Conservation (phyloP, 2,329 filamentous ascomycete species). For the Colletotrichum caudatum region DNA sequence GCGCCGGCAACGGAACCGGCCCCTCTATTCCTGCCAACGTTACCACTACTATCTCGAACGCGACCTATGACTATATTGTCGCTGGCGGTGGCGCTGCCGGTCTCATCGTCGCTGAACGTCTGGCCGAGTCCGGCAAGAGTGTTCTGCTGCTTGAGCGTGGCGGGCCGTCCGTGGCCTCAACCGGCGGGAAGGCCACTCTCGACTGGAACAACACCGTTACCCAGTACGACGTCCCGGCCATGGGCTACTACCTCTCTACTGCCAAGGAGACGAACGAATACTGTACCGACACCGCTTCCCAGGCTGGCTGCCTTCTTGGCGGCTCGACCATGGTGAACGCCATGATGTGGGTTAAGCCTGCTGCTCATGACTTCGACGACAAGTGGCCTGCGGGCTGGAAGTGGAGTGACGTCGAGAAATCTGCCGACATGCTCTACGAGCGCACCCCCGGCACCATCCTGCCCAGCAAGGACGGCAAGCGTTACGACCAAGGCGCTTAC, state of each 20-base stretch:
- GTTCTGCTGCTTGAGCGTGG: constrained; percentile 42
- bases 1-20: constrained; percentile 30
- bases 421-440: constrained; percentile 43
- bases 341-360: constrained; percentile 46
- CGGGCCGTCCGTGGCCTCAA: constrained; percentile 32
- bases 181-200: constrained; percentile 42
- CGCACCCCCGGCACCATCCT: constrained; percentile 42
- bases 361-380: constrained; percentile 41
- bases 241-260: constrained; percentile 40
- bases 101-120: constrained; percentile 39
- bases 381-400: constrained; percentile 43
- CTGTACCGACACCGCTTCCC: constrained; percentile 47
- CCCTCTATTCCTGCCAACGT: constrained; percentile 31
- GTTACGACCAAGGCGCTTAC: constrained; percentile 43
- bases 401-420: constrained; percentile 41
- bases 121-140: constrained; percentile 42
- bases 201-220: constrained; percentile 47
- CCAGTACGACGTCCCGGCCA: constrained; percentile 44
- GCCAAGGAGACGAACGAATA: constrained; percentile 41
- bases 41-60: constrained; percentile 40
- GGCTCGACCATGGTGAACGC: constrained; percentile 49
- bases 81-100: constrained; percentile 42
- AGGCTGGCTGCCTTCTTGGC: constrained; percentile 50
- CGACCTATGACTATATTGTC: constrained; percentile 43
- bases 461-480: constrained; percentile 42